Conservation (phyloP, 2,329 filamentous ascomycete genomes). For the Neofusicoccum parvum region DNA sequence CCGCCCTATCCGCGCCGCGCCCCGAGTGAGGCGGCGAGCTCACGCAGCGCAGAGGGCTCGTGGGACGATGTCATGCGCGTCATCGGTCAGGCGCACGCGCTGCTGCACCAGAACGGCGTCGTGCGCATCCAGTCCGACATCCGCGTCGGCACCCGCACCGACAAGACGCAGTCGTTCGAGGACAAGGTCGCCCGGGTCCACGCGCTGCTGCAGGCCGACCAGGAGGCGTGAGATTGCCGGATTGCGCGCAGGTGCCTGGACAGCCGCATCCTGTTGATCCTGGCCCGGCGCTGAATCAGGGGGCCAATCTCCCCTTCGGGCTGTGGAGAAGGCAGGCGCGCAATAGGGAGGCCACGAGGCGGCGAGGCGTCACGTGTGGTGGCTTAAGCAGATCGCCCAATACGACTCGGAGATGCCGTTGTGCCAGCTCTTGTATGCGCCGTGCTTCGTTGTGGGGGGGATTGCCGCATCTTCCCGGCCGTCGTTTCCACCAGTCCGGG, state of each 20-base stretch:
- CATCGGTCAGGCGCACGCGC: slow-evolving; percentile 43
- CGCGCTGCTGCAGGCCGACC: slow-evolving; percentile 3
- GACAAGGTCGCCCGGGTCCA: slow-evolving; percentile 72
- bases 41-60: slow-evolving; percentile 67
- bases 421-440: slow-evolving; percentile 8
- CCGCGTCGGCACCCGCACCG: slow-evolving; percentile 79
- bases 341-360: slow-evolving; percentile 10
- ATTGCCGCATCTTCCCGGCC: slow-evolving; percentile 16
- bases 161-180: slow-evolving; percentile 79
- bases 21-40: background rate
- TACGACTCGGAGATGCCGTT: slow-evolving; percentile 17
- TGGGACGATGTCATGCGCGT: slow-evolving; percentile 83
- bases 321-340: slow-evolving; percentile 5
- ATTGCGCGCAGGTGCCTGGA: slow-evolving; percentile 5
- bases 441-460: slow-evolving; percentile 15
- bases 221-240: background rate
- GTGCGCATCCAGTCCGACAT: slow-evolving; percentile 84
- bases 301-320: slow-evolving; percentile 8
- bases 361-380: background rate
- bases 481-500: slow-evolving; percentile 12
- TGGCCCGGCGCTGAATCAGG: slow-evolving; percentile 9
- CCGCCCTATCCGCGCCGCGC: background rate
- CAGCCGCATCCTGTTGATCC: background rate
- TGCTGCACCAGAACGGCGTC: slow-evolving; percentile 41
- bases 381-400: slow-evolving; percentile 4